phyloP scores from a whole-genome alignment of 2,329 filamentous ascomycete genomes.

The Remersonia thermophila region DNA sequence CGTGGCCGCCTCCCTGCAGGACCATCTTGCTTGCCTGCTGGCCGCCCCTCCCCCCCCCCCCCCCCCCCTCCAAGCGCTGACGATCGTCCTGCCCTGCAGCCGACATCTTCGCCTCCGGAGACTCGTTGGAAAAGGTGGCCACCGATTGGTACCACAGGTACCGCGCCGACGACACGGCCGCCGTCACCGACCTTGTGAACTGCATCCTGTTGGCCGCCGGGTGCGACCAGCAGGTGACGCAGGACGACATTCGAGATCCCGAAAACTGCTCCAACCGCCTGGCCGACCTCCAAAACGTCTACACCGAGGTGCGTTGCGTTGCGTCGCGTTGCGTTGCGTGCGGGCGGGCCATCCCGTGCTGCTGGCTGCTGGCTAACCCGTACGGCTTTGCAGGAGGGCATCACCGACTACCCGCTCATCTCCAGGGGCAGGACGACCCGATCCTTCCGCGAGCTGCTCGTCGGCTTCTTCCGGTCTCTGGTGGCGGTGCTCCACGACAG shows the following conservation, averaged over 20 bases:
- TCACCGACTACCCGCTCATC: constrained; percentile 85
- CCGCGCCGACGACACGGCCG: constrained; percentile 38
- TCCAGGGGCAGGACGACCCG: constrained; percentile 65
- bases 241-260: constrained; percentile 76
- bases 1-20: constrained; percentile 12
- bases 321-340: neutral
- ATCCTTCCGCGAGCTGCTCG: constrained; percentile 65
- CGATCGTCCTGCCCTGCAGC: constrained; percentile 27
- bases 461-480: constrained; percentile 67
- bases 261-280: constrained; percentile 74
- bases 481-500: constrained; percentile 69
- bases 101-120: constrained; percentile 50
- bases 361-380: constrained; percentile 14
- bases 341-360: too few species aligned
- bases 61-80: constrained; percentile 22
- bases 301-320: constrained; percentile 52
- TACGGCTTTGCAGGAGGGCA: constrained; percentile 42
- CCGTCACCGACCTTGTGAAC: constrained; percentile 52
- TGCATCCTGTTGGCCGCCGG: constrained; percentile 61
- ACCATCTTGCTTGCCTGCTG: too few species aligned
- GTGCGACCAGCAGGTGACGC: constrained; percentile 64
- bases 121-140: constrained; percentile 43
- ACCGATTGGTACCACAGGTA: constrained; percentile 49
- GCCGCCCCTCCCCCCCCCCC: too few species aligned
- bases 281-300: constrained; percentile 75